Evolutionary conservation across 257 asterid species (phyloP).

Genomic region (Ehretia macrophylla): DNA sequence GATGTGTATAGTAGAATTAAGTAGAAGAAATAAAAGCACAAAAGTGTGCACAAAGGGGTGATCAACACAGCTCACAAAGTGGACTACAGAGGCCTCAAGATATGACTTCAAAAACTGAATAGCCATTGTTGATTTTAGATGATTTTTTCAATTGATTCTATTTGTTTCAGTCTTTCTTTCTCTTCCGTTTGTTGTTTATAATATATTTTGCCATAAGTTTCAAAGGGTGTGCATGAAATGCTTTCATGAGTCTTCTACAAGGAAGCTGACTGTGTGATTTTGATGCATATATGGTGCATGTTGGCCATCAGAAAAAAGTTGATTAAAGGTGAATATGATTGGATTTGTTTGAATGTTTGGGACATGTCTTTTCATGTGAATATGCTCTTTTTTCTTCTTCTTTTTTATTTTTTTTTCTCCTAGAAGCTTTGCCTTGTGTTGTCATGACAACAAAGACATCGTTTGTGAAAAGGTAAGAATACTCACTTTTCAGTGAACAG

Average conservation of each 20-base stretch:
- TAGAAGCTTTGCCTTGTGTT: constrained; percentile 11
- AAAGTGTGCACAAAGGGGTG: neutral
- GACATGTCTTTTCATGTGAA: constrained; percentile 23
- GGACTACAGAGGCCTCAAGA: neutral
- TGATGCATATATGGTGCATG: constrained; percentile 39
- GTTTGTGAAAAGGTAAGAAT: neutral
- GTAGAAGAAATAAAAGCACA: neutral
- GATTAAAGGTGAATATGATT: constrained; percentile 31
- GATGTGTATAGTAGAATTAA: too few species aligned
- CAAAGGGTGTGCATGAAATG: constrained; percentile 39
- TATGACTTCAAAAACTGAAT: neutral
- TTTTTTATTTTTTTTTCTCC: too few species aligned
- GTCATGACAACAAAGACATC: constrained; percentile 11
- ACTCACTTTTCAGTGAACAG: neutral
- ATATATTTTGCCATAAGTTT: constrained; percentile 44
- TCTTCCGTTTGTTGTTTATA: constrained; percentile 13
- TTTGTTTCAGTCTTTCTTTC: neutral
- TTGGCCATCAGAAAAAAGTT: constrained; percentile 22
- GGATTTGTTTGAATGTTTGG: constrained; percentile 46
- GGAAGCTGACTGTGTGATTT: constrained; percentile 38
- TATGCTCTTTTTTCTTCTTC: constrained; percentile 8
- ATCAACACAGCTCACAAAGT: constrained; percentile 1
- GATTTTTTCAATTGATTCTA: constrained; percentile 18
- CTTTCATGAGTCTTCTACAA: constrained; percentile 9
- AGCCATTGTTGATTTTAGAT: constrained; percentile 21